phyloP scores from a whole-genome alignment of 2,329 filamentous ascomycete species.

The Hyphodiscus sp. region DNA sequence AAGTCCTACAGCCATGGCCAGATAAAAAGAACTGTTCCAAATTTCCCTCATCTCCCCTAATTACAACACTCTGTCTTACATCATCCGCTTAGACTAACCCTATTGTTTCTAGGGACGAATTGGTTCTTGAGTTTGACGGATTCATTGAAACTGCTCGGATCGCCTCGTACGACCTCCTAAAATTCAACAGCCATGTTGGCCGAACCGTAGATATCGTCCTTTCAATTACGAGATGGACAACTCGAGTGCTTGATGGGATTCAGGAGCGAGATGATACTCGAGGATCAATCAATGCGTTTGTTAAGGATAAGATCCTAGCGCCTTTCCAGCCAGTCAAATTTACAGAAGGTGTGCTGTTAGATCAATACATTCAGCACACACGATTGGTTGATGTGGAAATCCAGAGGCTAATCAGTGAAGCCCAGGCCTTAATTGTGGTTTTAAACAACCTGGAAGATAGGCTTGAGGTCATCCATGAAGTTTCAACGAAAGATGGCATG shows the following conservation, averaged over 20 bases:
- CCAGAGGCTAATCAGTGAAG: conserved; percentile 59
- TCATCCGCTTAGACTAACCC: background rate
- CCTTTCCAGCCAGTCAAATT: conserved; percentile 58
- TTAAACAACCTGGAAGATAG: conserved; percentile 64
- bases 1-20: conserved; percentile 10
- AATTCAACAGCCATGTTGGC: conserved; percentile 72
- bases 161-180: conserved; percentile 60
- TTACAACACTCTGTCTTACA: background rate
- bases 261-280: conserved; percentile 22
- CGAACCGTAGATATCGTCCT: conserved; percentile 69
- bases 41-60: background rate
- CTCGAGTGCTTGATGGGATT: conserved; percentile 37
- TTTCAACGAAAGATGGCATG: conserved; percentile 58
- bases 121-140: conserved; percentile 68
- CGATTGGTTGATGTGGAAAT: conserved; percentile 65
- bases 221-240: conserved; percentile 69
- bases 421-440: conserved; percentile 58
- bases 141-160: conserved; percentile 65
- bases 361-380: conserved; percentile 72
- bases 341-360: conserved; percentile 56
- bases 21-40: background rate
- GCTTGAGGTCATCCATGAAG: conserved; percentile 62
- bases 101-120: conserved; percentile 47
- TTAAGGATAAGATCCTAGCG: conserved; percentile 42
- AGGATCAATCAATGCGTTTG: conserved; percentile 34